Evolutionary conservation across 495 filamentous ascomycete species (phyloP).

Genomic region (Peziza echinospora): DNA sequence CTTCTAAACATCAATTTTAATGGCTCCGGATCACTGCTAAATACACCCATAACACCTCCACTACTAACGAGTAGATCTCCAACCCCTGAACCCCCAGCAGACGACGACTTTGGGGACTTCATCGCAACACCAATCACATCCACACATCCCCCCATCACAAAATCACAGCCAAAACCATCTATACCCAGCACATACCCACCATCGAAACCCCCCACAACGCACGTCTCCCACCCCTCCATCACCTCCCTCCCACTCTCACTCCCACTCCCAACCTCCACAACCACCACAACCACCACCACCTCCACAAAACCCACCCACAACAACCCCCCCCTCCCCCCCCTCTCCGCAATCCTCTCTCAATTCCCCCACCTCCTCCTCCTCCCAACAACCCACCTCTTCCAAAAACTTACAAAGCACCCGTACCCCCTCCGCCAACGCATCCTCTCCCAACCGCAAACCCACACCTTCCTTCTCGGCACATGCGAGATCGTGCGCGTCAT

Average conservation of each 20-base stretch:
- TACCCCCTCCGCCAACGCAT: constrained; percentile 34
- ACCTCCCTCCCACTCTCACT: neutral
- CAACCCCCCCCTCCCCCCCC: neutral
- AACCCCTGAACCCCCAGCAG: constrained; percentile 7
- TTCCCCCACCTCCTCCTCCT: constrained; percentile 46
- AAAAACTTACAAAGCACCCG: constrained; percentile 29
- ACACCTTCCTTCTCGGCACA: constrained; percentile 31
- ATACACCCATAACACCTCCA: constrained; percentile 1
- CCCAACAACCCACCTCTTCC: constrained; percentile 30
- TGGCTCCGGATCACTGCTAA: neutral
- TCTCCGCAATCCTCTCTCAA: constrained; percentile 30
- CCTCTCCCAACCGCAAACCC: constrained; percentile 32
- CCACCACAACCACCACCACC: neutral
- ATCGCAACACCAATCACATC: constrained; percentile 6
- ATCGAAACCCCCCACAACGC: neutral
- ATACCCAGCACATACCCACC: neutral
- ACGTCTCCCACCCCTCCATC: neutral
- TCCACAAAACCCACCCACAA: constrained; percentile 1
- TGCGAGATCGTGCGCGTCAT: constrained; percentile 41
- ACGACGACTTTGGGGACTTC: constrained; percentile 18
- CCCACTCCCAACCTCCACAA: neutral
- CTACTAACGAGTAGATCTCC: constrained; percentile 7
- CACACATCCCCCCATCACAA: constrained; percentile 1
- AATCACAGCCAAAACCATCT: constrained; percentile 2
- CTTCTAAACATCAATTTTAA: neutral